Evolutionary conservation across 129 eudicot genomes (phyloP), one percentile per base, ranked within the genome.

Genomic region (Artemisia annua): DNA sequence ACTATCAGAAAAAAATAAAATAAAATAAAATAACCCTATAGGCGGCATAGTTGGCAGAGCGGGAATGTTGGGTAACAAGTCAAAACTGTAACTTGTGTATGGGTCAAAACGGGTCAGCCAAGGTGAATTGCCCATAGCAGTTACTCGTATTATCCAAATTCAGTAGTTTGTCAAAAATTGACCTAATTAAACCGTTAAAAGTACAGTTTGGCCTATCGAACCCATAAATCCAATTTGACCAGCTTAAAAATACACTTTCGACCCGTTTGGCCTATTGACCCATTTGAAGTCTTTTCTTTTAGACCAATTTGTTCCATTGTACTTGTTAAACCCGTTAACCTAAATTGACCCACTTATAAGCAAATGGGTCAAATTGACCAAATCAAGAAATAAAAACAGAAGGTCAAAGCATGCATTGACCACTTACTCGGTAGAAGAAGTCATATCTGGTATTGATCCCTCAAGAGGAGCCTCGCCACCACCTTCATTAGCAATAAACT

Each of bases 381-480:
- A 18, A 2, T 3, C 7, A 3, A 18, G 11, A 11, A 1, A 59
- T 59, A 12, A 59, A 2, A 1, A 2, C 65, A 59, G 8, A 39
- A 55, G 46, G 66, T 49, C 39, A 50, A 51, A 77, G 11, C 24
- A 79, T 11, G 30, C 22, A 35, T 20, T 7, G 32, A 62, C 14
- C 74, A 79, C 96, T 85, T 26, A 95, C 97, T 95, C 97, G 11
- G 99, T 95, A 20, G 99, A 88, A 55, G 99, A 91, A 56, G 99
- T 91, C 99, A 95, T 95, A 66, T 95, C 99, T 24, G 99, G 97
- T 77, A 95, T 95, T 66, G 97, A 85, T 75, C 99, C 99, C 77
- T 95, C 99, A 51, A 95, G 95, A 48, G 99, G 97, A 56, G 85
- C 88, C 89, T 95, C 99, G 48, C 96, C 99, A 44, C 84, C 91